phyloP scores from a whole-genome alignment of 225 moss, liverwort and hornwort genomes.

The Takakia lepidozioides region DNA sequence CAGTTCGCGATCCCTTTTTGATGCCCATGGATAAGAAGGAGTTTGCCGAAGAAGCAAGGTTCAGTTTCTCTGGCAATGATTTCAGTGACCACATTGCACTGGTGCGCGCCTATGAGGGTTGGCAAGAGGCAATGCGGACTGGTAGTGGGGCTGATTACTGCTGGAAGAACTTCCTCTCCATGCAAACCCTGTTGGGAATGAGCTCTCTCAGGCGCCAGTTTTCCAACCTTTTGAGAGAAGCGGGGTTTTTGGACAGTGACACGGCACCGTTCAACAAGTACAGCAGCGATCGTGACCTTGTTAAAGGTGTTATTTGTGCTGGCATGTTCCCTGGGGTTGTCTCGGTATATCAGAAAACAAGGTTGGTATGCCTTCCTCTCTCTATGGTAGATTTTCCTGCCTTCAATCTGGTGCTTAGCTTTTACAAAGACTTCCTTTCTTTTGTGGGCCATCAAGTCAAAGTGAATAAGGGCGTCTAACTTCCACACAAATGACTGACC shows the following conservation, averaged over 20 bases:
- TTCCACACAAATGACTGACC: too few species aligned
- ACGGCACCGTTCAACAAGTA: conserved; percentile 51
- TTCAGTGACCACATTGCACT: conserved; percentile 87
- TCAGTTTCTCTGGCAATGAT: conserved; percentile 63
- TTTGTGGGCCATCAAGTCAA: too few species aligned
- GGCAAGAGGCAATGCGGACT: conserved; percentile 59
- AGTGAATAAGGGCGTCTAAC: too few species aligned
- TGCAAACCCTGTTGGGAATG: conserved; percentile 85
- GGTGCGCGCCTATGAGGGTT: conserved; percentile 88
- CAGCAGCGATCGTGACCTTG: conserved; percentile 67
- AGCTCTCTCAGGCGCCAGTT: conserved; percentile 81
- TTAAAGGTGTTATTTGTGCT: conserved; percentile 88
- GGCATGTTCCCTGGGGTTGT: conserved; percentile 96
- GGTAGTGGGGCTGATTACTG: conserved; percentile 66
- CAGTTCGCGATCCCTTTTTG: conserved; percentile 82
- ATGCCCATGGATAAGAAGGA: conserved; percentile 88
- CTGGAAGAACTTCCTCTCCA: conserved; percentile 92
- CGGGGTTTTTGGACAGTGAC: conserved; percentile 66
- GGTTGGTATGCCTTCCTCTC: conserved; percentile 8
- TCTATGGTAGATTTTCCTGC: too few species aligned
- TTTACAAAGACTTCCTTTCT: too few species aligned
- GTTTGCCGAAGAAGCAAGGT: conserved; percentile 54
- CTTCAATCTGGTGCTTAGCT: too few species aligned
- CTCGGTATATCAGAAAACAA: conserved; percentile 64
- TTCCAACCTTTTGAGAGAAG: conserved; percentile 49